These are phyloP conservation scores for Diaporthe eres DNA, from an alignment of 2,329 filamentous ascomycete species.

Conservation along the genomic window DNA sequence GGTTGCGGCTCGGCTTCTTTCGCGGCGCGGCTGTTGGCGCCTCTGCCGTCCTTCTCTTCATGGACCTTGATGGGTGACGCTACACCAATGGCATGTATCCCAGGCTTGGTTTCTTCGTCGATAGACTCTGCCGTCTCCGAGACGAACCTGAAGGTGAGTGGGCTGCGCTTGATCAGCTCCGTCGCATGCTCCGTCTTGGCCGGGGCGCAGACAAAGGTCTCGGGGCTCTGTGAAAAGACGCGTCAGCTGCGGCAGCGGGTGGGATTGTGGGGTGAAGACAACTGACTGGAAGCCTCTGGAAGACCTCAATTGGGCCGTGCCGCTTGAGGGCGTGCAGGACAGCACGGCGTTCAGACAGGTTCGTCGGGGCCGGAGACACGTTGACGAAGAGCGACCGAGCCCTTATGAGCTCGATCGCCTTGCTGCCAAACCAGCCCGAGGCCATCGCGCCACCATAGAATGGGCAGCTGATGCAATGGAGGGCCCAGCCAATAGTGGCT, in stretches of 20 bases:
- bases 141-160: slow-evolving; percentile 61
- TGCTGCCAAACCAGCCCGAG: slow-evolving; percentile 37
- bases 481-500: background rate
- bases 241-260: background rate
- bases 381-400: slow-evolving; percentile 59
- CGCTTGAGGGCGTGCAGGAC: slow-evolving; percentile 66
- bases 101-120: slow-evolving; percentile 41
- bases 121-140: slow-evolving; percentile 45
- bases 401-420: slow-evolving; percentile 40
- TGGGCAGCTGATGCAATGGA: background rate
- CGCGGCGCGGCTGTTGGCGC: background rate
- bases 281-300: slow-evolving; percentile 62
- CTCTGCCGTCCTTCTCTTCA: slow-evolving; percentile 19
- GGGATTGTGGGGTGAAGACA: background rate
- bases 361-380: slow-evolving; percentile 66
- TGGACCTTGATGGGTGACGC: slow-evolving; percentile 44
- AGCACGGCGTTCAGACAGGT: slow-evolving; percentile 68
- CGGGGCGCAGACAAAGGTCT: slow-evolving; percentile 66
- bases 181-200: slow-evolving; percentile 55
- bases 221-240: slow-evolving; percentile 55
- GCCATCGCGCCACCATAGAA: slow-evolving; percentile 30
- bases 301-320: slow-evolving; percentile 65
- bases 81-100: slow-evolving; percentile 34
- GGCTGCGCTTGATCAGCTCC: slow-evolving; percentile 60
- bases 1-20: slow-evolving; percentile 6